phyloP scores from a whole-genome alignment of 495 filamentous ascomycete species.

The Delitschia confertaspora region DNA sequence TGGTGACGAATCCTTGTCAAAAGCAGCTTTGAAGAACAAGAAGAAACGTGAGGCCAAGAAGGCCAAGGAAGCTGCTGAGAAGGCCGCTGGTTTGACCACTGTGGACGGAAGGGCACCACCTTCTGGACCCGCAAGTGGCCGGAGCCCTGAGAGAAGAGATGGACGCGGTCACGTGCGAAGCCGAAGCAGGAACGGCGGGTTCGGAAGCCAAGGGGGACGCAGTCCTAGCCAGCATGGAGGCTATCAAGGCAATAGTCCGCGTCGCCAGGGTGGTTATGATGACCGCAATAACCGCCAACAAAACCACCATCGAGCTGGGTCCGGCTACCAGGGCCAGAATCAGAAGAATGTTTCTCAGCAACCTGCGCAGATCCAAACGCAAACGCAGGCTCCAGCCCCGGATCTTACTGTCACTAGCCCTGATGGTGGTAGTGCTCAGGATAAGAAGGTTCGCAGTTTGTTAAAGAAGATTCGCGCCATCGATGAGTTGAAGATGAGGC shows the following conservation, averaged over 20 bases:
- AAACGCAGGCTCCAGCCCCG: constrained; percentile 26
- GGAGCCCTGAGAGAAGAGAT: constrained; percentile 59
- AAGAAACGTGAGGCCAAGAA: constrained; percentile 98
- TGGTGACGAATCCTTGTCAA: constrained; percentile 62
- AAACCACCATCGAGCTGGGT: constrained; percentile 9
- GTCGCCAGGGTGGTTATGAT: constrained; percentile 19
- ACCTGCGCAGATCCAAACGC: constrained; percentile 13
- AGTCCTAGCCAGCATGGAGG: constrained; percentile 33
- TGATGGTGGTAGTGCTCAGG: constrained; percentile 44
- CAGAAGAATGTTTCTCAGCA: constrained; percentile 8
- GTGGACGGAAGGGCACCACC: constrained; percentile 21
- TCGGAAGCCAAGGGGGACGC: constrained; percentile 24
- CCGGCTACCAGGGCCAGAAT: constrained; percentile 18
- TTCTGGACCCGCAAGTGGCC: constrained; percentile 28
- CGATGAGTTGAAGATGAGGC: constrained; percentile 93
- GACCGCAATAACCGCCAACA: constrained; percentile 14
- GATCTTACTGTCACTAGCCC: constrained; percentile 43
- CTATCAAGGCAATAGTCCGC: constrained; percentile 34
- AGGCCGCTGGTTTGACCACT: constrained; percentile 35
- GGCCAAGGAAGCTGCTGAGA: constrained; percentile 63
- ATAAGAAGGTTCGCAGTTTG: constrained; percentile 85
- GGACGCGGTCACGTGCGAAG: constrained; percentile 45
- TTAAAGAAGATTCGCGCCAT: constrained; percentile 97
- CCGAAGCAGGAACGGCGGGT: constrained; percentile 46
- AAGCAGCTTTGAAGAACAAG: constrained; percentile 92